phyloP scores from a whole-genome alignment of 192 early-diverging fungal genomes.

The Backusella parvicylindrica region DNA sequence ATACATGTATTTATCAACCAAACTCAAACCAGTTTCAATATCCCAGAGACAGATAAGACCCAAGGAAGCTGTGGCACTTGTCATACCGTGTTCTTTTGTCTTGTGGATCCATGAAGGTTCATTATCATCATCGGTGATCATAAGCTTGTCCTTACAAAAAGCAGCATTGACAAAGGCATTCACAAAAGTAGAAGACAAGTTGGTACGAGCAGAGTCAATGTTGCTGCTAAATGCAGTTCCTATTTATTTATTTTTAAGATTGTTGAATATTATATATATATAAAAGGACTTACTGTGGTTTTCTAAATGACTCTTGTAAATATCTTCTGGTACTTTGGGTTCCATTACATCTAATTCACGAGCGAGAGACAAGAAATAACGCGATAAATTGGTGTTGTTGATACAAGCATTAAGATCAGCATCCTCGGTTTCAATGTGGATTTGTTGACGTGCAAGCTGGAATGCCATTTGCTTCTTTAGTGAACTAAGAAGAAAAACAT shows the following conservation, averaged over 20 bases:
- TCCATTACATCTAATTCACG: constrained; percentile 94
- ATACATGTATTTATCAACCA: constrained; percentile 95
- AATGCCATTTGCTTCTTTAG: constrained; percentile 96
- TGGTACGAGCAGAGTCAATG: constrained; percentile 93
- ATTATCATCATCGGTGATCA: constrained; percentile 67
- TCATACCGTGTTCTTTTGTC: constrained; percentile 97
- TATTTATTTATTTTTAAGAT: no score
- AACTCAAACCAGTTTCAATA: constrained; percentile 82
- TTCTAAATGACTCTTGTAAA: constrained; percentile 97
- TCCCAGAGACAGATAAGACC: constrained; percentile 95
- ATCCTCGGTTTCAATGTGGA: constrained; percentile 84
- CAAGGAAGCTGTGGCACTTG: constrained; percentile 92
- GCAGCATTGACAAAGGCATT: constrained; percentile 99
- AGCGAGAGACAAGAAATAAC: constrained; percentile 85
- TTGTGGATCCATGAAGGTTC: constrained; percentile 87
- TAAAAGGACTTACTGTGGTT: constrained; percentile 62
- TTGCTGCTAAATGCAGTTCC: constrained; percentile 60
- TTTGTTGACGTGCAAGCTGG: constrained; percentile 86
- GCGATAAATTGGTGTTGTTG: constrained; percentile 83
- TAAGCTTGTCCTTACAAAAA: constrained; percentile 91
- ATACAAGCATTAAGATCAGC: constrained; percentile 83
- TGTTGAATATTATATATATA: not conserved
- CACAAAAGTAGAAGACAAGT: constrained; percentile 96
- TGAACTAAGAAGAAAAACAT: constrained; percentile 36
- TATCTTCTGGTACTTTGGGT: constrained; percentile 94